A percentile compares a stretch with the other conserved stretches of the same genome.
Conservation (phyloP, 768 basidiomycete species). For the Artomyces pyxidatus region DNA sequence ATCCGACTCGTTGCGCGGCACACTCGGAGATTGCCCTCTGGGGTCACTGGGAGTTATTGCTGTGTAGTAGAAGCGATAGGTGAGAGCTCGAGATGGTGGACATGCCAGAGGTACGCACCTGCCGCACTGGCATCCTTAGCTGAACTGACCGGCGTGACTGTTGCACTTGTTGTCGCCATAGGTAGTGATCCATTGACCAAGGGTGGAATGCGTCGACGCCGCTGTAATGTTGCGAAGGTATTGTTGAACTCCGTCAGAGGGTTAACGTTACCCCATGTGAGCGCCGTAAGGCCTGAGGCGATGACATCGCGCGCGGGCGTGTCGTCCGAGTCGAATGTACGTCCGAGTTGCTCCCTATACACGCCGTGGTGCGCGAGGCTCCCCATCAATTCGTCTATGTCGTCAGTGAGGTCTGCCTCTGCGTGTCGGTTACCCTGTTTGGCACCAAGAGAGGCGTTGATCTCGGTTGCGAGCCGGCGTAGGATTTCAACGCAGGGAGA, state of each 20-base stretch:
- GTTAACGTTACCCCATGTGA: not conserved
- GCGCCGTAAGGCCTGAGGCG: not conserved
- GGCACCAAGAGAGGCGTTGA: slow-evolving; percentile 21
- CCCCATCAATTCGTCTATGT: slow-evolving; percentile 19
- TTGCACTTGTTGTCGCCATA: no score
- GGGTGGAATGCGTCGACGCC: not conserved
- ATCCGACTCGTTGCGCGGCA: not conserved
- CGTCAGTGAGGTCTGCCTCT: slow-evolving; percentile 20
- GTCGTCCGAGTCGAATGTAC: not conserved
- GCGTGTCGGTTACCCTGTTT: slow-evolving; percentile 26
- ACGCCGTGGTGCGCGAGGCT: slow-evolving; percentile 1
- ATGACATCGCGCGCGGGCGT: not conserved
- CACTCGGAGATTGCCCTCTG: no score
- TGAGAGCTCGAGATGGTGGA: no score
- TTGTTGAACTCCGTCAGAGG: not conserved
- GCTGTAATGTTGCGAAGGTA: not conserved
- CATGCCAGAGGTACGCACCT: not conserved
- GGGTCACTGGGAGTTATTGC: no score
- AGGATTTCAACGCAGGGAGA: slow-evolving; percentile 24
- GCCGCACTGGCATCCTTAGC: no score
- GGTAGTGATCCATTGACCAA: not conserved
- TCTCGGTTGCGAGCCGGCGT: slow-evolving; percentile 17
- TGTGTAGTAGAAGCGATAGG: no score
- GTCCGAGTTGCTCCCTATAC: not conserved
- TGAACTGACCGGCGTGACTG: not conserved